Conservation (phyloP, 2,329 filamentous ascomycete genomes). For the Sordariomycetes sp. region DNA sequence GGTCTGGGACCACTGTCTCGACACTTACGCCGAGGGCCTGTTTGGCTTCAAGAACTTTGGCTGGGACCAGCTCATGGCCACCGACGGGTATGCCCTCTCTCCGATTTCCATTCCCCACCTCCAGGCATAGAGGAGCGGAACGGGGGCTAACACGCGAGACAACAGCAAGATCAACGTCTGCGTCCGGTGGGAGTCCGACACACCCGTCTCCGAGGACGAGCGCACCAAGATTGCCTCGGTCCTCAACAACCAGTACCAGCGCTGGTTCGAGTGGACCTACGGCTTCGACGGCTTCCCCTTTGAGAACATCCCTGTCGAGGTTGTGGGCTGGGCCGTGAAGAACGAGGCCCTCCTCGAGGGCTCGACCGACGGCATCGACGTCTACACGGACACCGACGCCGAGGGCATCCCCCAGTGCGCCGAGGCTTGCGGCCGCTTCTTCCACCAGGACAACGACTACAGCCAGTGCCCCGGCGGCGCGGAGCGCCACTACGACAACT, state of each 20-base stretch:
- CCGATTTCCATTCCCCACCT: neutral
- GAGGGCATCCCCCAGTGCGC: slow-evolving; percentile 27
- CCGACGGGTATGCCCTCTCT: slow-evolving; percentile 11
- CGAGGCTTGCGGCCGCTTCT: slow-evolving; percentile 26
- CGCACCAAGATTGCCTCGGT: slow-evolving; percentile 20
- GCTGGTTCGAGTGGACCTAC: slow-evolving; percentile 27
- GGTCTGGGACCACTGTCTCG: slow-evolving; percentile 16
- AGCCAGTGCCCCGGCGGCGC: slow-evolving; percentile 21
- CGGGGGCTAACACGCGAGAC: neutral
- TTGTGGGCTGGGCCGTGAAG: slow-evolving; percentile 29
- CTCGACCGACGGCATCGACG: slow-evolving; percentile 19
- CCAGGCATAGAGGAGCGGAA: neutral
- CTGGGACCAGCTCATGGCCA: slow-evolving; percentile 18
- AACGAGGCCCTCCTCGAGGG: slow-evolving; percentile 22
- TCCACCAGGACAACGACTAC: slow-evolving; percentile 28
- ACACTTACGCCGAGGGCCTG: slow-evolving; percentile 13
- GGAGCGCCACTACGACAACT: slow-evolving; percentile 26
- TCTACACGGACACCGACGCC: slow-evolving; percentile 25
- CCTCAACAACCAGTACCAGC: slow-evolving; percentile 19
- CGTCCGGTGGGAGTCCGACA: slow-evolving; percentile 28
- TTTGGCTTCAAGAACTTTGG: slow-evolving; percentile 18
- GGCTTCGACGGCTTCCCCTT: slow-evolving; percentile 30
- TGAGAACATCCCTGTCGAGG: slow-evolving; percentile 20
- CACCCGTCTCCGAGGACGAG: slow-evolving; percentile 21
- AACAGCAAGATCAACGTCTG: slow-evolving; percentile 20